phyloP scores from a whole-genome alignment of 768 basidiomycete species.

The Auricularia auricula-judae region DNA sequence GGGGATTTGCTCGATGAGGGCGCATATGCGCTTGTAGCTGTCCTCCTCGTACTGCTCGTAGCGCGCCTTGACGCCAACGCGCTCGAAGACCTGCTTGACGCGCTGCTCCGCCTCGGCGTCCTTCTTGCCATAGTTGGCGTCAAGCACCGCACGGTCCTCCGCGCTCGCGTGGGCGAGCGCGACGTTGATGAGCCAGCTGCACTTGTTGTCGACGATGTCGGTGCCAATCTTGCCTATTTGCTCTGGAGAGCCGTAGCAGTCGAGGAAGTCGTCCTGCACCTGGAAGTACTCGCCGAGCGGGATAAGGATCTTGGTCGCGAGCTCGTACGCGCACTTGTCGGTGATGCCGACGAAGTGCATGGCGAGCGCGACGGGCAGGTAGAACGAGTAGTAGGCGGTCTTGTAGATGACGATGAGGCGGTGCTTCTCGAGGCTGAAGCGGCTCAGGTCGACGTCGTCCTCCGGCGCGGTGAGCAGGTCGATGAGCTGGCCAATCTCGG shows the following conservation, averaged over 20 bases:
- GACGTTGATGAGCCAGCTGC: slow-evolving; percentile 90
- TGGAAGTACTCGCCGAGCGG: slow-evolving; percentile 98
- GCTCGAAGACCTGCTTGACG: slow-evolving; percentile 64
- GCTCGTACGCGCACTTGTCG: slow-evolving; percentile 45
- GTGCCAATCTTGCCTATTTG: slow-evolving; percentile 95
- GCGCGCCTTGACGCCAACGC: slow-evolving; percentile 48
- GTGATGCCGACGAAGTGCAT: slow-evolving; percentile 68
- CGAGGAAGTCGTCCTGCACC: slow-evolving; percentile 94
- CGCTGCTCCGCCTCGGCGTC: slow-evolving; percentile 41
- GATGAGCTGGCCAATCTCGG: slow-evolving; percentile 92
- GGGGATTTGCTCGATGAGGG: slow-evolving; percentile 61
- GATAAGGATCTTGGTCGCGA: slow-evolving; percentile 72
- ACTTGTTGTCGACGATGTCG: slow-evolving; percentile 98
- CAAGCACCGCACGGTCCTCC: slow-evolving; percentile 43
- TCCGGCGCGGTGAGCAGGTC: slow-evolving; percentile 95
- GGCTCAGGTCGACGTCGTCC: slow-evolving; percentile 71
- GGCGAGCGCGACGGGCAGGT: slow-evolving; percentile 92
- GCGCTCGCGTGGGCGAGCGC: slow-evolving; percentile 55
- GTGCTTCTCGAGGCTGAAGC: slow-evolving; percentile 87
- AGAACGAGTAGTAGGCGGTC: slow-evolving; percentile 96
- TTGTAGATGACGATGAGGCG: slow-evolving; percentile 92
- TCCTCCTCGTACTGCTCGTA: slow-evolving; percentile 76
- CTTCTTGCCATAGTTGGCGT: slow-evolving; percentile 47
- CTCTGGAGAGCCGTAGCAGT: slow-evolving; percentile 83
- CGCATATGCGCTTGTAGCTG: slow-evolving; percentile 53